Percentiles rank a stretch among this genome's conserved stretches.
Evolutionary conservation across 2,329 filamentous ascomycete species (phyloP).

Genomic region (Neonectria punicea): DNA sequence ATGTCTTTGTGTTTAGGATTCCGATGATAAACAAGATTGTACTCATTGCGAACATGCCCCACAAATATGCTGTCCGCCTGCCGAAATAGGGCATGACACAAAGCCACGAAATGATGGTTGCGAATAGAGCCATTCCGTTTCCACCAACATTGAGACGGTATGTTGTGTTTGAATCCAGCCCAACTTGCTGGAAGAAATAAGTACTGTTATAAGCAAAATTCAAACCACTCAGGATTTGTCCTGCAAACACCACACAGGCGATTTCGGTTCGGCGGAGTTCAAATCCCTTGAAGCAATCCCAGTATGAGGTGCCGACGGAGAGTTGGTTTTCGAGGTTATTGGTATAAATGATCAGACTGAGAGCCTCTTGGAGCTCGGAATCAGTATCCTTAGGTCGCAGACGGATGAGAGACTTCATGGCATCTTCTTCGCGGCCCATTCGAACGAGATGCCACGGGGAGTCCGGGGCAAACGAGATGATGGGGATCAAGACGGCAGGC

Average conservation of each 20-base stretch:
- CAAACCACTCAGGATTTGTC: slow-evolving; percentile 50
- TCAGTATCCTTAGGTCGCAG: slow-evolving; percentile 45
- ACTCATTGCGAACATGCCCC: slow-evolving; percentile 55
- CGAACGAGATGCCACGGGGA: slow-evolving; percentile 58
- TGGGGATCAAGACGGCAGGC: slow-evolving; percentile 54
- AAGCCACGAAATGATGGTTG: slow-evolving; percentile 57
- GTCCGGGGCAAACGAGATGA: slow-evolving; percentile 57
- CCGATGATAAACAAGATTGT: slow-evolving; percentile 54
- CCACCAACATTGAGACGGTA: slow-evolving; percentile 53
- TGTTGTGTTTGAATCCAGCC: slow-evolving; percentile 43
- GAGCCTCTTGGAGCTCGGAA: slow-evolving; percentile 46
- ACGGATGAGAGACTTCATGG: slow-evolving; percentile 47
- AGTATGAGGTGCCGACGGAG: slow-evolving; percentile 52
- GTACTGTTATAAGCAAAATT: slow-evolving; percentile 55
- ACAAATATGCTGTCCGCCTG: slow-evolving; percentile 56
- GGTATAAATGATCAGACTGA: slow-evolving; percentile 56
- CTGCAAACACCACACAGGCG: slow-evolving; percentile 48
- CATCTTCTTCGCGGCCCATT: slow-evolving; percentile 46
- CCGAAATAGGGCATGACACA: slow-evolving; percentile 54
- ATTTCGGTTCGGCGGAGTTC: slow-evolving; percentile 54
- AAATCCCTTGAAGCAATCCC: slow-evolving; percentile 55
- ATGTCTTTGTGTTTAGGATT: slow-evolving; percentile 50
- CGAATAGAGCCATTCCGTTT: slow-evolving; percentile 54
- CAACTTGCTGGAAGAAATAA: slow-evolving; percentile 54
- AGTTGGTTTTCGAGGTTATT: slow-evolving; percentile 52